Percentiles rank a stretch among this genome's conserved stretches.
Evolutionary conservation across 1,284 basidiomycete species (phyloP).

Genomic region (Ceraceosorus bombacis): DNA sequence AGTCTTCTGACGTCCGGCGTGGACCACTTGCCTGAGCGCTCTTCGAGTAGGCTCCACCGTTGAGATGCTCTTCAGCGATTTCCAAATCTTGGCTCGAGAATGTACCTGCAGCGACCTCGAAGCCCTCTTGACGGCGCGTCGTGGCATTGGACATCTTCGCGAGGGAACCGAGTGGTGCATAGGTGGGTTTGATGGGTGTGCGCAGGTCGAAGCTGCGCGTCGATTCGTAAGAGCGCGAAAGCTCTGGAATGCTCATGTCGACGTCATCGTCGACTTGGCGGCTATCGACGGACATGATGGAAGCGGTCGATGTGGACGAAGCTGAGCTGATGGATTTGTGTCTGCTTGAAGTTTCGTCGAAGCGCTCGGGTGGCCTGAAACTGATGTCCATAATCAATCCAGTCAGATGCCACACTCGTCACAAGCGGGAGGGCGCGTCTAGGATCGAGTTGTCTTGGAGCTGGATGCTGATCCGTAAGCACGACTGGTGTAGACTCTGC

Average conservation of each 20-base stretch:
- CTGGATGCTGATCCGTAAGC: too few species aligned
- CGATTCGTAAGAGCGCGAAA: constrained; percentile 31
- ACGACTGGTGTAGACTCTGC: too few species aligned
- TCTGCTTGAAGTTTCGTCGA: too few species aligned
- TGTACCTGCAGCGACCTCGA: constrained; percentile 1
- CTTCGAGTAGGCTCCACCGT: constrained; percentile 8
- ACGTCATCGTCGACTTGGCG: background rate
- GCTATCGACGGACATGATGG: too few species aligned
- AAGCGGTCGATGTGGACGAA: too few species aligned
- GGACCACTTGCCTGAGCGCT: background rate
- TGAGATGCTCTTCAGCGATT: constrained; percentile 12
- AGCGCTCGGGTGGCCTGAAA: too few species aligned
- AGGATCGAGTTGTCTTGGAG: too few species aligned
- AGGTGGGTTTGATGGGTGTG: constrained; percentile 25
- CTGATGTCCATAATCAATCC: too few species aligned
- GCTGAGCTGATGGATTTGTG: too few species aligned
- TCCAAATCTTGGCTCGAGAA: constrained; percentile 20
- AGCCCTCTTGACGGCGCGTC: constrained; percentile 16
- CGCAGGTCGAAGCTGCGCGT: constrained; percentile 32
- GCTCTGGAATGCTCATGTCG: constrained; percentile 16
- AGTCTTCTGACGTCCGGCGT: background rate
- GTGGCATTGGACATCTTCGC: constrained; percentile 18
- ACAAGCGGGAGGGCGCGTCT: too few species aligned
- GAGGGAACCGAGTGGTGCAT: constrained; percentile 3
- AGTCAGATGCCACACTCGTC: too few species aligned